Evolutionary conservation across 2,329 filamentous ascomycete genomes (phyloP).

Genomic region (Colletotrichum tabaci): DNA sequence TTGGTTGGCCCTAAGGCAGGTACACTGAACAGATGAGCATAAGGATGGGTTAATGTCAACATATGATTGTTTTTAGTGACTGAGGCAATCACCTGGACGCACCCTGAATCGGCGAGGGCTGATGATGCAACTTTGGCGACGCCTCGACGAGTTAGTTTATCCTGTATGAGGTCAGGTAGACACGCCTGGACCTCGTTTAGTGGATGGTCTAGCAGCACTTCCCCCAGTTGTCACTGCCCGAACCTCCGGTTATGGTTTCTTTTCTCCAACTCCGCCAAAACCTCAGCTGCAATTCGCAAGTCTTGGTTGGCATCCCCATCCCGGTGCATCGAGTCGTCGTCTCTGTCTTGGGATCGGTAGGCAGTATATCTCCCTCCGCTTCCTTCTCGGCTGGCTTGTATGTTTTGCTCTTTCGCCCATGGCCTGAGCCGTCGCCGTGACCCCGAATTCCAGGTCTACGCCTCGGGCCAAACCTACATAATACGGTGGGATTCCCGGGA

Average conservation of each 20-base stretch:
- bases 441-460: background rate
- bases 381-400: background rate
- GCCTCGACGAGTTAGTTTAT: slow-evolving; percentile 23
- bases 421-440: slow-evolving; percentile 2
- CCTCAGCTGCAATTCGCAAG: slow-evolving; percentile 1
- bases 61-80: background rate
- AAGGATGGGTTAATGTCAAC: background rate
- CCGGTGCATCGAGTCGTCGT: slow-evolving; percentile 9
- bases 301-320: slow-evolving; percentile 19
- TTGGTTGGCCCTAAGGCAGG: background rate
- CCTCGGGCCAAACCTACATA: background rate
- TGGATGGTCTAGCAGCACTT: slow-evolving; percentile 24
- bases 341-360: background rate
- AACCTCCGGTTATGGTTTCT: background rate
- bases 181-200: slow-evolving; percentile 8
- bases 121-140: slow-evolving; percentile 26
- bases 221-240: slow-evolving; percentile 13
- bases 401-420: background rate
- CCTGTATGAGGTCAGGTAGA: slow-evolving; percentile 33
- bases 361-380: slow-evolving; percentile 22
- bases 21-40: background rate
- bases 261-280: slow-evolving; percentile 3
- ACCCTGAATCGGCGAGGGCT: slow-evolving; percentile 6
- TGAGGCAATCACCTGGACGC: slow-evolving; percentile 7
- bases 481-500: slow-evolving; percentile 11